Evolutionary conservation across 352 stramenopile genomes (phyloP).

Genomic region (Pythium coloratum): DNA sequence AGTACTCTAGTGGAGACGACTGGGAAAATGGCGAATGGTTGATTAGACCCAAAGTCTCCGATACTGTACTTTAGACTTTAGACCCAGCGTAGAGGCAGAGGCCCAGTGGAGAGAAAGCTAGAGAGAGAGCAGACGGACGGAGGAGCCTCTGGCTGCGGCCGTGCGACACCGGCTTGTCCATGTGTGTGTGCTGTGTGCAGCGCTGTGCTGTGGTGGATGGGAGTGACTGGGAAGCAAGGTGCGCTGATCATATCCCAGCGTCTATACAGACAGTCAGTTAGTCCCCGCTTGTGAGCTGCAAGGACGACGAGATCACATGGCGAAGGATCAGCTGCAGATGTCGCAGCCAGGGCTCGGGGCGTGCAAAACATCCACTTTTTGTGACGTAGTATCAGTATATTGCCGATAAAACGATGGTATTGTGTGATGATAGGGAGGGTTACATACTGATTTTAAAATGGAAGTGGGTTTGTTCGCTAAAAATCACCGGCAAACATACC

Average conservation of each 20-base stretch:
- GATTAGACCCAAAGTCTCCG: background rate
- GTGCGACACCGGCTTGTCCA: background rate
- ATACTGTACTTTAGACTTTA: background rate
- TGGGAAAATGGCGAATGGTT: background rate
- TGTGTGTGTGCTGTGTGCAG: background rate
- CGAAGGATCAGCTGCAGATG: background rate
- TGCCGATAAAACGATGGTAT: background rate
- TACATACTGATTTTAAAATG: background rate
- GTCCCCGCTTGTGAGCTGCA: background rate
- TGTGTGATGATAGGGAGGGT: too few relatives aligned
- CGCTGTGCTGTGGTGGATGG: too few relatives aligned
- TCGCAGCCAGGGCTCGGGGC: background rate
- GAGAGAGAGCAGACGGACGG: too few relatives aligned
- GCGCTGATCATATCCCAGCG: background rate
- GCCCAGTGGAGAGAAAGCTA: background rate
- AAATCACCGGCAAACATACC: constrained; percentile 20
- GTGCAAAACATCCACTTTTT: background rate
- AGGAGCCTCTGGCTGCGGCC: background rate
- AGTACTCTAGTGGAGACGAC: background rate
- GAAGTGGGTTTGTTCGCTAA: background rate
- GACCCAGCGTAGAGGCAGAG: too few relatives aligned
- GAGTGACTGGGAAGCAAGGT: too few relatives aligned
- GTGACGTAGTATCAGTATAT: background rate
- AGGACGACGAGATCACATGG: background rate
- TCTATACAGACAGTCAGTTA: too few relatives aligned